These are phyloP conservation scores for Musa beccarii DNA, from an alignment of 176 grass and related monocot species.

Conservation along the genomic window DNA sequence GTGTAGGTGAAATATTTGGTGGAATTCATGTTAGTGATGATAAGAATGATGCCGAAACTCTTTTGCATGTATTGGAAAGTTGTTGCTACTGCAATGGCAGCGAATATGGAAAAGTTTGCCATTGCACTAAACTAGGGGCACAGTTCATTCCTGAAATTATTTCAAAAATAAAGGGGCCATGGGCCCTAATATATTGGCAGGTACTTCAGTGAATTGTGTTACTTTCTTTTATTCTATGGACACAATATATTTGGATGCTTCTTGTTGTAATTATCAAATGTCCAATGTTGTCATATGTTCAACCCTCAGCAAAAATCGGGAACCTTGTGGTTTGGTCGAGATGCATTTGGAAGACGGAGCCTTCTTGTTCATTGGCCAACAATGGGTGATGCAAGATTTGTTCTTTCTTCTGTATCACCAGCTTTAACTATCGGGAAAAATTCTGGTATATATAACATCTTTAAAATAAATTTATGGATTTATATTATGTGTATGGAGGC, in stretches of 20 bases:
- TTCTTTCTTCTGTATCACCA: slow-evolving; percentile 72
- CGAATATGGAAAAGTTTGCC: slow-evolving; percentile 24
- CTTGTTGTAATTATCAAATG: slow-evolving; percentile 14
- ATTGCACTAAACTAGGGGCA: slow-evolving; percentile 14
- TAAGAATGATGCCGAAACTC: slow-evolving; percentile 54
- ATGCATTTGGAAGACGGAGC: slow-evolving; percentile 86
- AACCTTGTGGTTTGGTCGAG: slow-evolving; percentile 68
- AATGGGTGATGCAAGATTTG: slow-evolving; percentile 49
- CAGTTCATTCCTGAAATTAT: slow-evolving; percentile 50
- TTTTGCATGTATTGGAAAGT: slow-evolving; percentile 56
- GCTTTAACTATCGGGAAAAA: slow-evolving; percentile 24
- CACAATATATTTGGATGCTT: background rate
- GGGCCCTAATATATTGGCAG: slow-evolving; percentile 93
- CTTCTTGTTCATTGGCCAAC: slow-evolving; percentile 84
- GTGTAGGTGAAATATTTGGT: slow-evolving; percentile 76
- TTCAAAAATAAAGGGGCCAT: slow-evolving; percentile 73
- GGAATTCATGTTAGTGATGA: slow-evolving; percentile 51
- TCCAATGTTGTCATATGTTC: slow-evolving; percentile 6
- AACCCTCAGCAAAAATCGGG: slow-evolving; percentile 45
- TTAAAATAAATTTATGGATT: background rate
- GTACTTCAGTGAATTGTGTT: slow-evolving; percentile 23
- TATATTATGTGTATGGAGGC: background rate
- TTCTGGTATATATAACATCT: slow-evolving; percentile 21
- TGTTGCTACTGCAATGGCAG: slow-evolving; percentile 37
- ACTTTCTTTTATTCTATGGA: background rate